A percentile compares a stretch with the other conserved stretches of the same genome.
phyloP scores from a whole-genome alignment of 2,329 filamentous ascomycete species.

The Biscogniauxia mediterranea region DNA sequence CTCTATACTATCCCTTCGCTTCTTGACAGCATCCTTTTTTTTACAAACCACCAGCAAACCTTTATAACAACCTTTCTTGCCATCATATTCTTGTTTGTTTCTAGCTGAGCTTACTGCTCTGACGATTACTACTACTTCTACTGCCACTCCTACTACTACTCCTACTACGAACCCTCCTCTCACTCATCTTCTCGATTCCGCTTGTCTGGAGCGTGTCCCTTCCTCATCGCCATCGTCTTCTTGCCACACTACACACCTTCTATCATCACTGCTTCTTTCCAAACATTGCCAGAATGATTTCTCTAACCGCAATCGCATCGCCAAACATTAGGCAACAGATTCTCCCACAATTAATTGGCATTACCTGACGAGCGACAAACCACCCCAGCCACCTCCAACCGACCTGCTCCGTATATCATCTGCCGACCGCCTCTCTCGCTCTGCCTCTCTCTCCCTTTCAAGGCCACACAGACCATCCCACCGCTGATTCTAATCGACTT shows the following conservation, averaged over 20 bases:
- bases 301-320: conserved; percentile 57
- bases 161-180: too few relatives aligned
- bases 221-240: conserved; percentile 16
- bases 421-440: conserved; percentile 3
- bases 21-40: conserved; percentile 13
- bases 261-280: conserved; percentile 23
- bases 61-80: conserved; percentile 19
- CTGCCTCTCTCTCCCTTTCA: background rate
- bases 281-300: conserved; percentile 43
- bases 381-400: conserved; percentile 12
- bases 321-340: conserved; percentile 46
- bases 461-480: background rate
- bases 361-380: conserved; percentile 28
- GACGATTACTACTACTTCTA: conserved; percentile 15
- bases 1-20: conserved; percentile 16
- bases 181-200: conserved; percentile 30
- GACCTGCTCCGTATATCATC: conserved; percentile 7
- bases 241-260: conserved; percentile 18
- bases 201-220: conserved; percentile 27
- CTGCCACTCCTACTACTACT: background rate
- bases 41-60: conserved; percentile 26
- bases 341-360: conserved; percentile 20
- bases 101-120: conserved; percentile 31
- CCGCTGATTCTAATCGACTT: conserved; percentile 2
- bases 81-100: conserved; percentile 30